These are phyloP conservation scores for Musa acuminata DNA, from an alignment of 176 grass and related monocot genomes.

Conservation along the genomic window DNA sequence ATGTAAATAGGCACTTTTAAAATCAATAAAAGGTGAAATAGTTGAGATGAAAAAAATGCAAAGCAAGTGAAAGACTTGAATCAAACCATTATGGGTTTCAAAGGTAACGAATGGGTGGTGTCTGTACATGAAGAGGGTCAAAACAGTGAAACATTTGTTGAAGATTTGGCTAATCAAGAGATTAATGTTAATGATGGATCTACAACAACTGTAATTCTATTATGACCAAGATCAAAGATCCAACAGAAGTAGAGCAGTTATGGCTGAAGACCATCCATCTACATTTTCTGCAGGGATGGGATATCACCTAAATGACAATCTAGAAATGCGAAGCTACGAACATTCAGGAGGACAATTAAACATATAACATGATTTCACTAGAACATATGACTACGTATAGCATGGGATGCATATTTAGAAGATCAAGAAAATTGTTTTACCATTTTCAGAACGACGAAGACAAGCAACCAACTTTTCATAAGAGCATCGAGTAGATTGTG, in stretches of 20 bases:
- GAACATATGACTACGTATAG: not conserved
- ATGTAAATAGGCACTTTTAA: not conserved
- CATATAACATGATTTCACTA: not conserved
- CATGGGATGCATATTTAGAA: not conserved
- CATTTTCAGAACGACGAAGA: conserved; percentile 23
- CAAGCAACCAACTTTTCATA: conserved; percentile 29
- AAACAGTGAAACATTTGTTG: not conserved
- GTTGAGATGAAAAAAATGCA: not conserved
- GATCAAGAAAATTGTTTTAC: conserved; percentile 3
- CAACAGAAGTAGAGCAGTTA: not conserved
- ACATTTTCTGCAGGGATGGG: no score
- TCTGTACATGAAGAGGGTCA: not conserved
- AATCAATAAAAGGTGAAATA: not conserved
- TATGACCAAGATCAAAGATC: not conserved
- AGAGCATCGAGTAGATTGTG: conserved; percentile 12
- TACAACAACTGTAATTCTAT: not conserved
- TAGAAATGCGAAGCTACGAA: no score
- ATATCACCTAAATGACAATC: no score
- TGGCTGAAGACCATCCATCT: no score
- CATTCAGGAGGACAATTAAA: not conserved
- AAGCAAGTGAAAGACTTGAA: not conserved
- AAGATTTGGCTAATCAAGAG: not conserved
- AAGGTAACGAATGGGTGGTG: not conserved
- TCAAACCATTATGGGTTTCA: not conserved
- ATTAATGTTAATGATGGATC: not conserved